A percentile compares a stretch with the other conserved stretches of the same genome.
Evolutionary conservation across 805 yeast species (phyloP).

Genomic region (Candida coquimbonensis): DNA sequence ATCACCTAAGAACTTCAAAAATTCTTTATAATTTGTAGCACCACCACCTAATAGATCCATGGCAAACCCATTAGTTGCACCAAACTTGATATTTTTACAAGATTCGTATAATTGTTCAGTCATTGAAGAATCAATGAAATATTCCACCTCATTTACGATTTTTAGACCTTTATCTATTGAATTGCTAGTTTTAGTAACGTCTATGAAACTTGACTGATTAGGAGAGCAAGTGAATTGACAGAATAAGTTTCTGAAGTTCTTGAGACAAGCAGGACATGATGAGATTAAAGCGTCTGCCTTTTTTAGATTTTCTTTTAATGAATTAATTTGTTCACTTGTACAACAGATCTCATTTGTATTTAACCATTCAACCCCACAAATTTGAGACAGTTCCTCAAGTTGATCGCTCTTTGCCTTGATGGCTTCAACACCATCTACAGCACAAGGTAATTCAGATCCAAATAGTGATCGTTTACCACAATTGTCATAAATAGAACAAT

Average conservation of each 20-base stretch:
- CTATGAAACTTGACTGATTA: constrained; percentile 66
- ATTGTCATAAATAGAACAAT: constrained; percentile 31
- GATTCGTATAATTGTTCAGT: constrained; percentile 71
- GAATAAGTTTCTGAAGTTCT: constrained; percentile 77
- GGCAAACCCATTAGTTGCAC: constrained; percentile 92
- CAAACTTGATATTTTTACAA: constrained; percentile 83
- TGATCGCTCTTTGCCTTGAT: constrained; percentile 36
- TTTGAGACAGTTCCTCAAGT: constrained; percentile 38
- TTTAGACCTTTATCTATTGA: constrained; percentile 39
- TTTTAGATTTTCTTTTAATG: constrained; percentile 51
- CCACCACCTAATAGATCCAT: constrained; percentile 99
- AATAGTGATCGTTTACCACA: constrained; percentile 81
- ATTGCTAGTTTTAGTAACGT: constrained; percentile 50
- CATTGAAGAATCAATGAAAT: constrained; percentile 48
- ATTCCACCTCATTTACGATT: constrained; percentile 66
- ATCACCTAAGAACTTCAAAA: constrained; percentile 86
- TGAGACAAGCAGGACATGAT: constrained; percentile 89
- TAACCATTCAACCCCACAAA: constrained; percentile 72
- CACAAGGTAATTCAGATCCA: constrained; percentile 78
- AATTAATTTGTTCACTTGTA: constrained; percentile 49
- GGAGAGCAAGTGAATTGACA: constrained; percentile 90
- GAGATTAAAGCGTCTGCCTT: constrained; percentile 77
- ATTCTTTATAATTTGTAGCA: constrained; percentile 63
- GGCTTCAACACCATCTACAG: constrained; percentile 46
- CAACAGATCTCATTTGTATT: constrained; percentile 57